These are phyloP conservation scores for Eustoma russellianum DNA, from an alignment of 257 asterid genomes.

Conservation along the genomic window DNA sequence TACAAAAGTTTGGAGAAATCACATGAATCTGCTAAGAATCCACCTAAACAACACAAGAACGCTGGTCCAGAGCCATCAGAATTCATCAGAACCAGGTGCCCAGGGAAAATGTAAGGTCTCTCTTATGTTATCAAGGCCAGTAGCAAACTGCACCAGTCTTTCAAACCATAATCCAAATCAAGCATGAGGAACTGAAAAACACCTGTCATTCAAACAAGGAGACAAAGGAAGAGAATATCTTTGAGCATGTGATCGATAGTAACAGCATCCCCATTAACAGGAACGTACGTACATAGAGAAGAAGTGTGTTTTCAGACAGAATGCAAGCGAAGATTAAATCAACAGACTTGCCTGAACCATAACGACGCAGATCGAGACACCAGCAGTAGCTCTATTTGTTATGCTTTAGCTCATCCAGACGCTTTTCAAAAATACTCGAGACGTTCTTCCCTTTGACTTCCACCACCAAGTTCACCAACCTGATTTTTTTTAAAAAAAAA, in stretches of 20 bases:
- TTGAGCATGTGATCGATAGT: too few species aligned
- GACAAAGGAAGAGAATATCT: background rate
- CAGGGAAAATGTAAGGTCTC: slow-evolving; percentile 94
- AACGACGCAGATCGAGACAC: slow-evolving; percentile 95
- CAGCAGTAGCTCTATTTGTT: slow-evolving; percentile 95
- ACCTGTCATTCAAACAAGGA: background rate
- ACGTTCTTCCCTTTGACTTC: slow-evolving; percentile 99
- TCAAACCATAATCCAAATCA: slow-evolving; percentile 97
- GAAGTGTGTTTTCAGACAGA: too few species aligned
- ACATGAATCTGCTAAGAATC: too few species aligned
- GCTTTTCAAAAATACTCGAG: slow-evolving; percentile 67
- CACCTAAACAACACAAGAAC: too few species aligned
- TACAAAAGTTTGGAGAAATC: too few species aligned
- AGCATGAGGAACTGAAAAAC: slow-evolving; percentile 78
- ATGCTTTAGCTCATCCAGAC: slow-evolving; percentile 81
- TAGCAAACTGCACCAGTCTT: slow-evolving; percentile 92
- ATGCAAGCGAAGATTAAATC: background rate
- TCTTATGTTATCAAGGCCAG: slow-evolving; percentile 84
- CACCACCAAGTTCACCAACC: slow-evolving; percentile 98
- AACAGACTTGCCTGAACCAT: slow-evolving; percentile 72
- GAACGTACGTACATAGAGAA: too few species aligned
- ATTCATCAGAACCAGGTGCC: slow-evolving; percentile 90
- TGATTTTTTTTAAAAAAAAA: too few species aligned
- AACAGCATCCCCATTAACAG: too few species aligned
- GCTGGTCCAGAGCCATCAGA: slow-evolving; percentile 26